Percentiles rank a stretch among this genome's conserved stretches.
phyloP scores from a whole-genome alignment of 768 basidiomycete species.

The Crucibulum laeve region DNA sequence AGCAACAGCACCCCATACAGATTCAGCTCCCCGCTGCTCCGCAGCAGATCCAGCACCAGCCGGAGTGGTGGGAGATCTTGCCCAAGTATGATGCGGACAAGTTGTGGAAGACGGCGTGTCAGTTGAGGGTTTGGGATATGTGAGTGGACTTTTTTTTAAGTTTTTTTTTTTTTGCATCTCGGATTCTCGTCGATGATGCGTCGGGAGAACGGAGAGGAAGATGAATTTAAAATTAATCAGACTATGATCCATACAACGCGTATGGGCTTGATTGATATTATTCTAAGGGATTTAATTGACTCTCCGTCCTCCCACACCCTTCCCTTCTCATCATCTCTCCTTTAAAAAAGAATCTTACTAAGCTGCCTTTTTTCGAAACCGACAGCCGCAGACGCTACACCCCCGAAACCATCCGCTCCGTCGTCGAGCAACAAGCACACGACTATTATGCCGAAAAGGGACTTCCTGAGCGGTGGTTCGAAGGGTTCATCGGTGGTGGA shows the following conservation, averaged over 20 bases:
- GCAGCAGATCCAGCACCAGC: conserved; percentile 8
- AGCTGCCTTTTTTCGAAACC: neutral
- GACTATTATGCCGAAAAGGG: conserved; percentile 16
- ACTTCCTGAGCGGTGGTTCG: conserved; percentile 13
- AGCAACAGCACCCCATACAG: conserved; percentile 7
- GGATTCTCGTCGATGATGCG: neutral
- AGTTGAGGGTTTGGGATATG: conserved; percentile 20
- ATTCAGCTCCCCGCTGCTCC: conserved; percentile 6
- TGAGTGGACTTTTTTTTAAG: conserved; percentile 11
- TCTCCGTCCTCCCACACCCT: neutral
- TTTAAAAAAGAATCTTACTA: neutral
- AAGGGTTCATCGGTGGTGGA: conserved; percentile 5
- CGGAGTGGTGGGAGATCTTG: conserved; percentile 11
- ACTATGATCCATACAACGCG: too few species aligned
- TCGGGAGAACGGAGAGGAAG: neutral
- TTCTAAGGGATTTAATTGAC: neutral
- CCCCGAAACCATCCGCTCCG: conserved; percentile 17
- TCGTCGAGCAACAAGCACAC: conserved; percentile 19
- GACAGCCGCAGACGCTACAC: conserved; percentile 16
- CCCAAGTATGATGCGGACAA: conserved; percentile 13
- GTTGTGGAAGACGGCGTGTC: conserved; percentile 21
- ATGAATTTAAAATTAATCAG: neutral
- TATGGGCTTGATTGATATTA: neutral
- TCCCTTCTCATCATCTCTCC: conserved; percentile 5
- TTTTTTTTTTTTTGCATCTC: neutral